These are phyloP conservation scores for Ammopiptanthus mongolicus DNA, from an alignment of 306 rosid genomes.

Conservation along the genomic window DNA sequence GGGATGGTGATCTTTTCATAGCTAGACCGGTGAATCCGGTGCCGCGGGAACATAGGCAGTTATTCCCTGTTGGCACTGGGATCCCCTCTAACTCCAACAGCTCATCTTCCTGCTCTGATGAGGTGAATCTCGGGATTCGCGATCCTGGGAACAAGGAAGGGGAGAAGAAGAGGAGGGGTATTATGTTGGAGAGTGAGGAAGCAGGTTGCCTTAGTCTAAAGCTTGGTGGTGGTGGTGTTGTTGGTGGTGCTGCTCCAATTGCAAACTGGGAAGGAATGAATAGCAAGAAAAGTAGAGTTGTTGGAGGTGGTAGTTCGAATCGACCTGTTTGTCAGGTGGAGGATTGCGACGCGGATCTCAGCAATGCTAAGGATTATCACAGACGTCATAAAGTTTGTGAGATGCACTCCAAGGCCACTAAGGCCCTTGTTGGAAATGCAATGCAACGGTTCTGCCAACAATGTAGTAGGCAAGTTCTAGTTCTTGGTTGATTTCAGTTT, in stretches of 20 bases:
- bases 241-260: slow-evolving; percentile 31
- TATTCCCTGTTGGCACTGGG: slow-evolving; percentile 47
- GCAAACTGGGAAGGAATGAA: slow-evolving; percentile 45
- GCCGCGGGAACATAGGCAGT: slow-evolving; percentile 28
- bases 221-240: slow-evolving; percentile 43
- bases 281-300: slow-evolving; percentile 70
- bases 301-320: slow-evolving; percentile 49
- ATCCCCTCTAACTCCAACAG: slow-evolving; percentile 60
- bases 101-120: slow-evolving; percentile 79
- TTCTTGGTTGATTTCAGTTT: background rate
- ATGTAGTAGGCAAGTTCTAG: slow-evolving; percentile 72
- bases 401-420: slow-evolving; percentile 79
- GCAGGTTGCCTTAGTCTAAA: slow-evolving; percentile 50
- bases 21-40: slow-evolving; percentile 52
- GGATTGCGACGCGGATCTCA: slow-evolving; percentile 82
- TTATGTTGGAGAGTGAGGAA: slow-evolving; percentile 53
- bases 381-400: slow-evolving; percentile 91
- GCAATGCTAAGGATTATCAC: slow-evolving; percentile 75
- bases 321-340: slow-evolving; percentile 88
- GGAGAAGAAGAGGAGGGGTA: slow-evolving; percentile 67
- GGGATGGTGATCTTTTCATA: slow-evolving; percentile 83
- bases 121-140: slow-evolving; percentile 43
- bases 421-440: slow-evolving; percentile 66
- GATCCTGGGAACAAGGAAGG: slow-evolving; percentile 51
- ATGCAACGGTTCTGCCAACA: slow-evolving; percentile 98